Percentiles rank a stretch among this genome's conserved stretches.
Evolutionary conservation across 164 flowering plant genomes (phyloP).

Genomic region (Chimonanthus praecox): DNA sequence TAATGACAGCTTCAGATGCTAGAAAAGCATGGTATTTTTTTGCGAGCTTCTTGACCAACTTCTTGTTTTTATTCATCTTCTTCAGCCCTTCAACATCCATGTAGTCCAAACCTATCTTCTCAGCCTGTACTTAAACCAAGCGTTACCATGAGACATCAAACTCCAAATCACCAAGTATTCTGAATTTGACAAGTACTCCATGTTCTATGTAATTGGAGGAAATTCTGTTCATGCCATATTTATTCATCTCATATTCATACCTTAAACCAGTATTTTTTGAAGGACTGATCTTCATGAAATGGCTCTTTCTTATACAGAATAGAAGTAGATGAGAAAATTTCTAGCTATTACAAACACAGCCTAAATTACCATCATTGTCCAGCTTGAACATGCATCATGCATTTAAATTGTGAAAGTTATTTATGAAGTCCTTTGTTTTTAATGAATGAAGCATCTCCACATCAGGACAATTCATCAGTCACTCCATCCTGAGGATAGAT

Average conservation of each 20-base stretch:
- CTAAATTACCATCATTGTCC: no score
- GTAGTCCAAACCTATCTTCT: constrained; percentile 47
- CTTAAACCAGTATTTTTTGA: neutral
- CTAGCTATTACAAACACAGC: no score
- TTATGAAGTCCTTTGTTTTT: no score
- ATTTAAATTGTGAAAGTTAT: no score
- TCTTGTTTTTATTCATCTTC: constrained; percentile 61
- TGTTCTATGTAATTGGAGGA: neutral
- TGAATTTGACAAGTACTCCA: neutral
- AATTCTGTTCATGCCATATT: no score
- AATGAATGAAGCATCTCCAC: no score
- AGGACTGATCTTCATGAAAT: no score
- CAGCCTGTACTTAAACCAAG: constrained; percentile 30
- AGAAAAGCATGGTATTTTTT: constrained; percentile 57
- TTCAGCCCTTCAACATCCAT: constrained; percentile 60
- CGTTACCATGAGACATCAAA: neutral
- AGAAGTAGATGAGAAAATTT: no score
- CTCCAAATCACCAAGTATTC: neutral
- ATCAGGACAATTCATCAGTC: no score
- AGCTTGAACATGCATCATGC: no score
- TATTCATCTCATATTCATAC: neutral
- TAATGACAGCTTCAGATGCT: constrained; percentile 59
- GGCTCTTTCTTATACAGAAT: no score
- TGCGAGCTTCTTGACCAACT: constrained; percentile 55
- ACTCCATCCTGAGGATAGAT: no score